A percentile compares a stretch with the other conserved stretches of the same genome.
These are phyloP conservation scores for Penicillium sp. DNA, from an alignment of 2,329 filamentous ascomycete species.

Conservation along the genomic window DNA sequence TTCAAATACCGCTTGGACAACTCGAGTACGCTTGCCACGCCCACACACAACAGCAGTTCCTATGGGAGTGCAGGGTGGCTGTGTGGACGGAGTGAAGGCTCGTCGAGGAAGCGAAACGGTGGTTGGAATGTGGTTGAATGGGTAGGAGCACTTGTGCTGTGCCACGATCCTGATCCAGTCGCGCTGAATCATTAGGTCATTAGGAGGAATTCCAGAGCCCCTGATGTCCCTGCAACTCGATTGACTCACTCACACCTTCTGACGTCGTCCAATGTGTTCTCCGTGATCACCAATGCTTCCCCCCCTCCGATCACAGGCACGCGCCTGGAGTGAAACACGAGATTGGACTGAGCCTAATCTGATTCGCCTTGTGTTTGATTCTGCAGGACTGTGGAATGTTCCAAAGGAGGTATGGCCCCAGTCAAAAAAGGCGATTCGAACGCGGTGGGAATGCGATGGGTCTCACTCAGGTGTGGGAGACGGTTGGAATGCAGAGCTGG, in stretches of 20 bases:
- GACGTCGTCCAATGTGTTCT: constrained; percentile 6
- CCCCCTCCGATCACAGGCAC: constrained; percentile 15
- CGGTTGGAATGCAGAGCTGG: constrained; percentile 9
- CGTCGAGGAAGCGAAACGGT: background rate
- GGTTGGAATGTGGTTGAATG: constrained; percentile 3
- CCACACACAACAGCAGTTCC: constrained; percentile 14
- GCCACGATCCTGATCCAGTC: constrained; percentile 7
- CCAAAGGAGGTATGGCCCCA: constrained; percentile 2
- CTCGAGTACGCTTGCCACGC: background rate
- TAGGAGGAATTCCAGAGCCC: constrained; percentile 18
- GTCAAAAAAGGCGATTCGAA: background rate
- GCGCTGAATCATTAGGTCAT: constrained; percentile 27
- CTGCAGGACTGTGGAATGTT: constrained; percentile 12
- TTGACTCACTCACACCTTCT: constrained; percentile 11
- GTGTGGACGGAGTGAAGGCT: constrained; percentile 15
- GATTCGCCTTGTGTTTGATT: background rate
- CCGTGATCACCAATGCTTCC: constrained; percentile 3
- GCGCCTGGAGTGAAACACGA: constrained; percentile 14
- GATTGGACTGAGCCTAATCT: background rate
- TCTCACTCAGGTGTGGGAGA: background rate
- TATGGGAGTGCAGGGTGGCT: constrained; percentile 16
- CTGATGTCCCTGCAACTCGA: constrained; percentile 16
- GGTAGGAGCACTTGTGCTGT: constrained; percentile 1
- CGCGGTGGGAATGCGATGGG: constrained; percentile 1
- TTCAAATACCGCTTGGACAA: background rate